phyloP scores from a whole-genome alignment of 805 yeast species.

The Lipomyces orientalis region DNA sequence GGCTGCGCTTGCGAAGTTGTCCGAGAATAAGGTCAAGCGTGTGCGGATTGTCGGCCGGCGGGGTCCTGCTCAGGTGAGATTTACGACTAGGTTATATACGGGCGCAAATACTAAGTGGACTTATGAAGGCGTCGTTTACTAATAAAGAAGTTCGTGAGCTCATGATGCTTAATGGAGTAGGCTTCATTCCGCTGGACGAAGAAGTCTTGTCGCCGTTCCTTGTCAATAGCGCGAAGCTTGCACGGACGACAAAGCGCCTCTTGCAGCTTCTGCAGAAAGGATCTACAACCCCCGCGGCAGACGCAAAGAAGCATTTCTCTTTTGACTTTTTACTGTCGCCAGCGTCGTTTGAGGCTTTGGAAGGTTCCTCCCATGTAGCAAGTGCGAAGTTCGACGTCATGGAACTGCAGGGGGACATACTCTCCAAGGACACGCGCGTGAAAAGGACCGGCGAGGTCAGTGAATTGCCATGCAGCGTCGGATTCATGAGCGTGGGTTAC shows the following conservation, averaged over 20 bases:
- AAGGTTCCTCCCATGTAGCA: background rate
- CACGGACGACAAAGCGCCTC: slow-evolving; percentile 68
- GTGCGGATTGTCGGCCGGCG: slow-evolving; percentile 84
- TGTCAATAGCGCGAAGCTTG: slow-evolving; percentile 44
- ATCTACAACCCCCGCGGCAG: slow-evolving; percentile 43
- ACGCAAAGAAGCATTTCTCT: slow-evolving; percentile 57
- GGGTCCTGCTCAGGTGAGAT: slow-evolving; percentile 64
- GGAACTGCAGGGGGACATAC: slow-evolving; percentile 54
- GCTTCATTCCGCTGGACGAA: slow-evolving; percentile 55
- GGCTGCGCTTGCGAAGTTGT: slow-evolving; percentile 62
- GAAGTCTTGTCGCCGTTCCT: slow-evolving; percentile 44
- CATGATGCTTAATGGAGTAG: slow-evolving; percentile 62
- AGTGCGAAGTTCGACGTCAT: slow-evolving; percentile 42
- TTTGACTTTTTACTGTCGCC: slow-evolving; percentile 77
- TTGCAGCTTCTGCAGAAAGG: slow-evolving; percentile 66
- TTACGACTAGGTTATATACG: background rate
- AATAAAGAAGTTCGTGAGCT: slow-evolving; percentile 91
- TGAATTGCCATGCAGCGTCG: slow-evolving; percentile 59
- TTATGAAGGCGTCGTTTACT: slow-evolving; percentile 61
- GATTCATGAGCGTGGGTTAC: slow-evolving; percentile 84
- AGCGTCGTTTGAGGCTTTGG: slow-evolving; percentile 49
- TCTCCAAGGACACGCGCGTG: slow-evolving; percentile 50
- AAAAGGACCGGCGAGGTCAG: slow-evolving; percentile 48
- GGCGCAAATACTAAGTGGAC: background rate
- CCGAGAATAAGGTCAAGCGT: slow-evolving; percentile 59